Conservation (phyloP, 1,284 basidiomycete genomes). For the Flammula alnicola region DNA sequence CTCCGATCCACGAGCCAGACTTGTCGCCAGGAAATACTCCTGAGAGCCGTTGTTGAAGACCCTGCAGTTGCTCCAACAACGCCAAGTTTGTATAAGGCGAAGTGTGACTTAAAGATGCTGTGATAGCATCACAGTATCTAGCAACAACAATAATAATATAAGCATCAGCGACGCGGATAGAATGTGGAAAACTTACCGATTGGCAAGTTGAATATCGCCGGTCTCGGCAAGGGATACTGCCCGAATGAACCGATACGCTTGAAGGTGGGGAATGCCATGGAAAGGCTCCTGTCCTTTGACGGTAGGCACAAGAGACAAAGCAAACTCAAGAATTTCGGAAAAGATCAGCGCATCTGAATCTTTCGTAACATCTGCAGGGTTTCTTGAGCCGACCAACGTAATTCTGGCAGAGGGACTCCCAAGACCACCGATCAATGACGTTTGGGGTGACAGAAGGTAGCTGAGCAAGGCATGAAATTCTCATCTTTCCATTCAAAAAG, state of each 20-base stretch:
- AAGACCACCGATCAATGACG: constrained; percentile 75
- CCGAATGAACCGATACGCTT: constrained; percentile 87
- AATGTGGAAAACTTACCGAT: constrained; percentile 56
- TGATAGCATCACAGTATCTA: constrained; percentile 95
- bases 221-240: constrained; percentile 82
- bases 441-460: constrained; percentile 87
- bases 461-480: constrained; percentile 46
- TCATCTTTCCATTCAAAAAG: constrained; percentile 4
- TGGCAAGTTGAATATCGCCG: constrained; percentile 76
- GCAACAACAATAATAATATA: no score
- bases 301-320: constrained; percentile 73
- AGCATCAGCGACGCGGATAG: constrained; percentile 2
- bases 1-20: constrained; percentile 79
- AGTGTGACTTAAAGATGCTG: constrained; percentile 63
- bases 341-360: constrained; percentile 85
- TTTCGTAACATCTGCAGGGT: constrained; percentile 63
- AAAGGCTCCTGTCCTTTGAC: constrained; percentile 89
- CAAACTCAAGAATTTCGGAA: constrained; percentile 94
- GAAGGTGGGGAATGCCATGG: constrained; percentile 82
- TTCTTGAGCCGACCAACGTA: constrained; percentile 68
- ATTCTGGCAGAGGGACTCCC: constrained; percentile 67
- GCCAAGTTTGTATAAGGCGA: constrained; percentile 73
- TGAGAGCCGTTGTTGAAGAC: constrained; percentile 81
- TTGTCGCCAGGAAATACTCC: constrained; percentile 78
- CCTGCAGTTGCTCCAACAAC: constrained; percentile 80